A percentile compares a stretch with the other conserved stretches of the same genome.
phyloP scores from a whole-genome alignment of 2,329 filamentous ascomycete genomes.

The Sarocladium oryzae region DNA sequence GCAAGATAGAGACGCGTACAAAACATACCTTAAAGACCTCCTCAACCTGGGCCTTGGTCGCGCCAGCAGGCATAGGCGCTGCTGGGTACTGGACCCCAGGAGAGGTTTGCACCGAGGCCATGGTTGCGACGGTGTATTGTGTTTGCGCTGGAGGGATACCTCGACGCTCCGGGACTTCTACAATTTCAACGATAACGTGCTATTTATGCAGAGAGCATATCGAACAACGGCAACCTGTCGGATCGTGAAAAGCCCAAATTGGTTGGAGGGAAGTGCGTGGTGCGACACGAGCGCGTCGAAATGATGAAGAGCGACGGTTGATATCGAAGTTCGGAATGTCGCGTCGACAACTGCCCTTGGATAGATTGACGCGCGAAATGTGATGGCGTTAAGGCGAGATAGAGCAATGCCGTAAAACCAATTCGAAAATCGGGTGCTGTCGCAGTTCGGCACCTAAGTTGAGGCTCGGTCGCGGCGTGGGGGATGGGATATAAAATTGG shows the following conservation, averaged over 20 bases:
- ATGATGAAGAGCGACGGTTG: neutral
- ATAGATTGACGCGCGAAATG: conserved; percentile 6
- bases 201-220: conserved; percentile 26
- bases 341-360: neutral
- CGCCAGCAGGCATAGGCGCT: conserved; percentile 54
- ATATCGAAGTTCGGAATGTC: neutral
- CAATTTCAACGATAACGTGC: conserved; percentile 1
- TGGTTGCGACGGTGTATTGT: conserved; percentile 36
- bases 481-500: conserved; percentile 6
- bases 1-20: conserved; percentile 12
- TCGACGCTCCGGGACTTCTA: neutral
- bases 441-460: neutral
- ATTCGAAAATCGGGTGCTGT: neutral
- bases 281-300: conserved; percentile 2
- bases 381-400: neutral
- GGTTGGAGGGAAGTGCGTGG: neutral
- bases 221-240: conserved; percentile 19
- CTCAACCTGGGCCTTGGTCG: conserved; percentile 72
- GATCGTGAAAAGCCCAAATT: neutral
- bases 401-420: conserved; percentile 2
- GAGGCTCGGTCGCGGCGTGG: neutral
- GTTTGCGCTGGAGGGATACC: neutral
- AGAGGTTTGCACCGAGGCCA: conserved; percentile 75
- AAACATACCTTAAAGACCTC: conserved; percentile 60
- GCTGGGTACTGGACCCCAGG: conserved; percentile 62